Conservation (phyloP, 2,329 filamentous ascomycete genomes). For the Capronia coronata region DNA sequence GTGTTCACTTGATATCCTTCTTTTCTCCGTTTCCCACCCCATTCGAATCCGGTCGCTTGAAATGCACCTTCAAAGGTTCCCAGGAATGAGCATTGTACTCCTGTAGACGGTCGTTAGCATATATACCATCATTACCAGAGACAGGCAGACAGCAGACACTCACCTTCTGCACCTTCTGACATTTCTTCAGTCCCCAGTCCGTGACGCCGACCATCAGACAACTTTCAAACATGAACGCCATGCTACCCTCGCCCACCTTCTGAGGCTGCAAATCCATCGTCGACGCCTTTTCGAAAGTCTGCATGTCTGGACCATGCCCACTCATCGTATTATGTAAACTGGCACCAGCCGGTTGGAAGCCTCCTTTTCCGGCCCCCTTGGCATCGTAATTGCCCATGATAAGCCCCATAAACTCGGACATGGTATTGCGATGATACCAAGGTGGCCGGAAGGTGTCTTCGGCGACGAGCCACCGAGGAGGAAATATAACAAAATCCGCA, state of each 20-base stretch:
- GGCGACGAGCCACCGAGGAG: conserved; percentile 57
- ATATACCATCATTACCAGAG: conserved; percentile 2
- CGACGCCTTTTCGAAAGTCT: conserved; percentile 51
- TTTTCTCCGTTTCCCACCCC: conserved; percentile 18
- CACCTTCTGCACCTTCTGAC: conserved; percentile 58
- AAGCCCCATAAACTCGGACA: conserved; percentile 61
- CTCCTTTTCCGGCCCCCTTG: conserved; percentile 46
- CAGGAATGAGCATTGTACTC: conserved; percentile 78
- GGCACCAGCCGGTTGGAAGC: conserved; percentile 56
- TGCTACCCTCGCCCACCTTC: conserved; percentile 54
- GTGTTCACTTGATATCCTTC: neutral
- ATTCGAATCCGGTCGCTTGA: conserved; percentile 47
- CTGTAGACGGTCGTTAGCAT: conserved; percentile 13
- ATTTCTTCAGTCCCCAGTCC: conserved; percentile 65
- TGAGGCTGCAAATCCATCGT: conserved; percentile 49
- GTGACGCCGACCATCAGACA: conserved; percentile 65
- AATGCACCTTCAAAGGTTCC: conserved; percentile 61
- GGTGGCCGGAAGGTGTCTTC: conserved; percentile 56
- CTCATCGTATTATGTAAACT: conserved; percentile 67
- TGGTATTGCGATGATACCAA: conserved; percentile 60
- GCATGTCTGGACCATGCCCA: conserved; percentile 56
- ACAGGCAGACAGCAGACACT: neutral
- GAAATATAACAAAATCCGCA: conserved; percentile 60
- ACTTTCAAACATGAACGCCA: conserved; percentile 62
- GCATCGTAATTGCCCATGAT: conserved; percentile 58